Base-by-base conservation (phyloP, 768 basidiomycete species). In the Trametes cinnabarina region DNA sequence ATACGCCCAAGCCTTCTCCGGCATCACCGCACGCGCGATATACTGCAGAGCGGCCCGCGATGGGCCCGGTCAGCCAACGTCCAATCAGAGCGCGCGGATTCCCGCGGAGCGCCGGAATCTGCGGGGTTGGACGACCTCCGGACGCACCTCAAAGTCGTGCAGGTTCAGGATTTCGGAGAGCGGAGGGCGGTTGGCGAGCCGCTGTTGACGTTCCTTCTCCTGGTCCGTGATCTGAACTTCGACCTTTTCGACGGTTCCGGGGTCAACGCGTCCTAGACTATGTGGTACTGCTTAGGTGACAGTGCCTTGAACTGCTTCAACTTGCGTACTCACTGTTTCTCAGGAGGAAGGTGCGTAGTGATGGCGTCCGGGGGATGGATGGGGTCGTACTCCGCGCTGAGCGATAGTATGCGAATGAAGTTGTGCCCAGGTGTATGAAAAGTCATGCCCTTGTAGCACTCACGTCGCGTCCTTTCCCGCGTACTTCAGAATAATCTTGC, bases 1-100 rank as follows among this genome's bases (percentile, higher is more conserved):
- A 69, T 94, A 94, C 9, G 94, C 94, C 95, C 94, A 97, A 0
- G 91, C 92, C 69, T 92, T 91, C 39, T 88, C 86, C 1, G 84
- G 74, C 80, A 98, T 86, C 8, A 90, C 86, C 65, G 78, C 76
- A 70, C 82, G 87, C 17, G 92, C 95, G 55, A 98, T 86, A 17
- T 89, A 82, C 91, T 93, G 34, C 0, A 46, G 12, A n/a, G n/a
- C 28, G 41, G 39, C 12, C n/a, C 43, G 22, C 14, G 40, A 42
- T 22, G 32, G 39, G 43, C 44, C 56, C 37, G 23, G 48, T 57
- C 15, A 63, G 41, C 25, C 41, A 30, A 19, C 25, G 20, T 4
- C 20, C 40, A 42, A 34, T 57, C n/a, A 63, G 20, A 20, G 14
- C 22, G 26, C 41, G 35, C 6, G 23, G 22, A 48, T 26, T 17